phyloP scores from a whole-genome alignment of 345 rosid species.

The Gossypium raimondii region DNA sequence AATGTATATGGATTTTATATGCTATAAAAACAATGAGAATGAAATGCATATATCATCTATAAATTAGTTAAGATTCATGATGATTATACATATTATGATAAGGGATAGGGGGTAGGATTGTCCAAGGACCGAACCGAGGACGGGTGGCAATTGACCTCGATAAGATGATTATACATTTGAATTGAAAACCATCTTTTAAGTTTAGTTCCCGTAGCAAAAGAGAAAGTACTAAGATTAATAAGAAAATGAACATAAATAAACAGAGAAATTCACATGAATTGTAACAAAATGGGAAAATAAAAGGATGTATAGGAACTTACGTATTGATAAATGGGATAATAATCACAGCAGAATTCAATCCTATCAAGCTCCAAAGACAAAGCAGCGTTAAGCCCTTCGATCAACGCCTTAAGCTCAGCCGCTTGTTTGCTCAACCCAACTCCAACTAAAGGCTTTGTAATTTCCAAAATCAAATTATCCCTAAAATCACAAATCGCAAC shows the following conservation, averaged over 20 bases:
- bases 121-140: too few species aligned
- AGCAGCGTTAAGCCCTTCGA: conserved; percentile 51
- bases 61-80: neutral
- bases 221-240: neutral
- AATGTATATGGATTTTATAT: neutral
- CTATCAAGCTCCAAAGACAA: conserved; percentile 36
- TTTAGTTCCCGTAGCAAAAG: too few species aligned
- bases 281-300: neutral
- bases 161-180: neutral
- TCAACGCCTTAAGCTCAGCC: conserved; percentile 42
- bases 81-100: neutral
- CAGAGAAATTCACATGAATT: neutral
- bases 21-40: neutral
- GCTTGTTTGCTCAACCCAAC: conserved; percentile 22
- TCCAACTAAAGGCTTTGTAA: conserved; percentile 31
- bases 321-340: conserved; percentile 29
- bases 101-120: too few species aligned
- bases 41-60: neutral
- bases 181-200: neutral
- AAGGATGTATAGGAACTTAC: conserved; percentile 32
- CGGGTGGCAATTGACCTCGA: too few species aligned
- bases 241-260: neutral
- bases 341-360: conserved; percentile 25
- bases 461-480: conserved; percentile 31
- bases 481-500: conserved; percentile 36